Percentiles rank a stretch among this genome's conserved stretches.
These are phyloP conservation scores for Marasmius fiardii DNA, from an alignment of 1,284 basidiomycete species.

Conservation along the genomic window DNA sequence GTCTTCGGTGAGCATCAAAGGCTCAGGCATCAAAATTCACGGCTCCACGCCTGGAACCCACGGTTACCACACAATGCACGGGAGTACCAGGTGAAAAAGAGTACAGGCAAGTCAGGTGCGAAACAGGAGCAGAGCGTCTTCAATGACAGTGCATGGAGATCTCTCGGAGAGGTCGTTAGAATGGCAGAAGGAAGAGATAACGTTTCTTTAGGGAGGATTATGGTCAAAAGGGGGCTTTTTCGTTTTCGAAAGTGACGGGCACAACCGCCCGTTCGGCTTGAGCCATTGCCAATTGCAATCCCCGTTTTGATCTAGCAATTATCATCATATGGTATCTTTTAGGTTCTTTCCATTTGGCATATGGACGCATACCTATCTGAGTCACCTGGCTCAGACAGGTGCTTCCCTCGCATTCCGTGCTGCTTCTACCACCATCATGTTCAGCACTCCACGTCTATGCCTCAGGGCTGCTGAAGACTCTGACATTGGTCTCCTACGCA, in stretches of 20 bases:
- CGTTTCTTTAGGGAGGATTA: conserved; percentile 38
- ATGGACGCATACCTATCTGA: neutral
- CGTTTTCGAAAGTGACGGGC: neutral
- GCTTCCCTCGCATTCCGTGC: neutral
- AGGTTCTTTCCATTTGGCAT: no score
- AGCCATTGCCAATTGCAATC: no score
- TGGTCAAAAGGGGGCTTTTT: conserved; percentile 13
- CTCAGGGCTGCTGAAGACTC: conserved; percentile 27
- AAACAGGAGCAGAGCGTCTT: conserved; percentile 18
- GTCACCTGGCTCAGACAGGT: neutral
- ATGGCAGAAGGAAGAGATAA: conserved; percentile 49
- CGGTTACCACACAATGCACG: conserved; percentile 25
- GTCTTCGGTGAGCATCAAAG: conserved; percentile 27
- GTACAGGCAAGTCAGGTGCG: conserved; percentile 13
- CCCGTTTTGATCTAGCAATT: no score
- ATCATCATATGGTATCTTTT: no score
- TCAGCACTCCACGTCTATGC: conserved; percentile 23
- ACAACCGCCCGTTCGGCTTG: no score
- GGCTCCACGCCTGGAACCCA: conserved; percentile 43
- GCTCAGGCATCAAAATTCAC: conserved; percentile 19
- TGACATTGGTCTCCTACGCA: conserved; percentile 30
- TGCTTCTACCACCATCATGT: neutral
- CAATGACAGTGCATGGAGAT: conserved; percentile 30
- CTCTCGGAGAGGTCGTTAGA: conserved; percentile 42
- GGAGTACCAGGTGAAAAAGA: conserved; percentile 21